Evolutionary conservation across 345 rosid species (phyloP), one percentile per base, ranked within the genome.

Genomic region (Eucalyptus curtisii): DNA sequence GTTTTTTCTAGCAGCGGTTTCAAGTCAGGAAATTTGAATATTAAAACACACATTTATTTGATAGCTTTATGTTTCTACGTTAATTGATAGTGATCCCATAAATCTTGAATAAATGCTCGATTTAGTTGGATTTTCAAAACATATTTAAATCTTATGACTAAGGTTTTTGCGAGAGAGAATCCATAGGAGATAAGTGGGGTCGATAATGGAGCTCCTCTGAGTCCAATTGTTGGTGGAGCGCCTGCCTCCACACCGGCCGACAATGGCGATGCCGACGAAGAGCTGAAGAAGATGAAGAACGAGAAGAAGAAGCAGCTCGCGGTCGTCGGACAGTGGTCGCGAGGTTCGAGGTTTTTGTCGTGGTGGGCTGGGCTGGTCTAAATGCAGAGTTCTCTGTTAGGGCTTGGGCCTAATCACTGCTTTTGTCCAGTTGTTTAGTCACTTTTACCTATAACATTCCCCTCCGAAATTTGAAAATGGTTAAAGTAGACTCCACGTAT

Each of bases 1-100:
- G 6, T 55, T 55, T 55, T 1, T 55, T 25, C 6, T 25, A 9
- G 61, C 30, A 55, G 13, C 6, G 0, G 6, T 55, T 55, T 55
- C 61, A 55, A 22, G 61, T 55, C 3, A 24, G 6, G 61, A 55
- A 24, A 55, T 55, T 55, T 55, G 6, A 24, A 55, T 55, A 55
- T 55, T 55, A 24, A 55, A 55, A 22, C 13, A 10, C 61, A 55
- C 6, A 55, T 55, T 55, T 25, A 22, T 24, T 55, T 55, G 3
- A 55, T 1, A 24, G 13, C 61, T 55, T 55, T 55, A 10, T 0
- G 1, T 55, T 55, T 55, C 6, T 55, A 24, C 2, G 10, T 55
- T 55, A 22, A 22, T 22, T 55, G 0, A 4, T 0, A 24, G 0
- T 22, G 13, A 55, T 24, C 1, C 1, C 61, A 55, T 24, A 4